phyloP scores from a whole-genome alignment of 352 stramenopile genomes.

The Globisporangium nagaii region DNA sequence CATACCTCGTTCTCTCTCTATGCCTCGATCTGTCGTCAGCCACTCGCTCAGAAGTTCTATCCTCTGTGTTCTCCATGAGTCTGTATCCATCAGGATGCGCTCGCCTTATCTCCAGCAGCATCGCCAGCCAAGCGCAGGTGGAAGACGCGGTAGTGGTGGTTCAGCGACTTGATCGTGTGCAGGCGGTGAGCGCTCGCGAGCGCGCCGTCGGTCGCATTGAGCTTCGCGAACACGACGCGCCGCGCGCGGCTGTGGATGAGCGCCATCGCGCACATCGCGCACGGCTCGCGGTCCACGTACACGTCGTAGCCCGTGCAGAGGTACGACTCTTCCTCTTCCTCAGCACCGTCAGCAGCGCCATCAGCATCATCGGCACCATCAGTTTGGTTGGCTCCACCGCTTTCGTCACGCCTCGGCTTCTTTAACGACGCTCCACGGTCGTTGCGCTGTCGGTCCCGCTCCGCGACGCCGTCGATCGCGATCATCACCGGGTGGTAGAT shows the following conservation, averaged over 20 bases:
- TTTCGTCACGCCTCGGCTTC: conserved; percentile 24
- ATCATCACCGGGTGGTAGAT: conserved; percentile 71
- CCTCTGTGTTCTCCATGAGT: neutral
- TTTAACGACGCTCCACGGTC: conserved; percentile 17
- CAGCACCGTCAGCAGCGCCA: neutral
- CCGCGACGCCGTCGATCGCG: conserved; percentile 58
- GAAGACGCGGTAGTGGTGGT: conserved; percentile 87
- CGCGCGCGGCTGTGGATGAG: conserved; percentile 81
- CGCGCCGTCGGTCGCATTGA: conserved; percentile 53
- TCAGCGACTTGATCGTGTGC: conserved; percentile 83
- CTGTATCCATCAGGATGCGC: neutral
- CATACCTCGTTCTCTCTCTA: neutral
- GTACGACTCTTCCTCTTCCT: conserved; percentile 51
- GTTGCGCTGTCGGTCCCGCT: conserved; percentile 45
- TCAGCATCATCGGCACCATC: neutral
- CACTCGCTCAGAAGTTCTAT: neutral
- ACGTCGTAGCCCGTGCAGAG: conserved; percentile 88
- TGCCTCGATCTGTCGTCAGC: too few species aligned
- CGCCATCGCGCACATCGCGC: conserved; percentile 88
- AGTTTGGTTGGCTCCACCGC: neutral
- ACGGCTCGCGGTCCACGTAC: conserved; percentile 82
- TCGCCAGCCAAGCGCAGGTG: conserved; percentile 19
- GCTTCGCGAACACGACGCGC: conserved; percentile 65
- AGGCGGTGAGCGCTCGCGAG: conserved; percentile 57
- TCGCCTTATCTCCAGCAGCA: neutral